phyloP scores from a whole-genome alignment of 2,329 filamentous ascomycete genomes.

The Raffaelea ambrosiae region DNA sequence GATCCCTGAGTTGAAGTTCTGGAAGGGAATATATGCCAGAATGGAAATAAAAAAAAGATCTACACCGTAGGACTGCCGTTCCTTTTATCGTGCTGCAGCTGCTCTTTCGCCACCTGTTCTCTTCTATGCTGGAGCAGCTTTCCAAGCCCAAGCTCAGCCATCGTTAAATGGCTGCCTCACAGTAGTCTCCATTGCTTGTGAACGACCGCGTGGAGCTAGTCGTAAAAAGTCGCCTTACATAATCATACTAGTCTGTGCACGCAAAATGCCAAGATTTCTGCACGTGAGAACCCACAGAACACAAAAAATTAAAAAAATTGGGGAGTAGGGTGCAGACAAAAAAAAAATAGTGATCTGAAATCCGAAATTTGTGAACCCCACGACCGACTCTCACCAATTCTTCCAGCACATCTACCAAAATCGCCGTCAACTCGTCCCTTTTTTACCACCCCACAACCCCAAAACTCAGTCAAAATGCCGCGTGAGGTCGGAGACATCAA shows the following conservation, averaged over 20 bases:
- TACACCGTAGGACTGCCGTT: too few relatives aligned
- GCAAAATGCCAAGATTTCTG: neutral
- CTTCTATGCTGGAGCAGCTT: neutral
- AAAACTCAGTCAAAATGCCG: slow-evolving; percentile 72
- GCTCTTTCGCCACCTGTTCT: neutral
- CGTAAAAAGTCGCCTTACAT: slow-evolving; percentile 3
- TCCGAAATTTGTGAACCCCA: slow-evolving; percentile 2
- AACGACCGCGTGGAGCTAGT: too few relatives aligned
- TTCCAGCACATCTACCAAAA: slow-evolving; percentile 4
- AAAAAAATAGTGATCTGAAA: slow-evolving; percentile 1
- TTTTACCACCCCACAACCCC: slow-evolving; percentile 14
- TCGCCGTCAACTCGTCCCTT: slow-evolving; percentile 9
- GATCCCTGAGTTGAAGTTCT: too few relatives aligned
- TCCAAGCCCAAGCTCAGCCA: too few relatives aligned
- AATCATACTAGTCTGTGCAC: slow-evolving; percentile 3
- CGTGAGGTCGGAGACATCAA: slow-evolving; percentile 98
- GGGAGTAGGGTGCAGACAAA: neutral
- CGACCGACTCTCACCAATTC: too few relatives aligned
- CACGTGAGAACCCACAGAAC: slow-evolving; percentile 14
- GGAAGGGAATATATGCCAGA: too few relatives aligned
- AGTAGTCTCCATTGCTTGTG: too few relatives aligned
- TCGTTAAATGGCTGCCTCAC: too few relatives aligned
- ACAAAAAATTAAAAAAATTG: slow-evolving; percentile 11
- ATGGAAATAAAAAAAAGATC: too few relatives aligned
- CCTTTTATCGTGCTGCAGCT: too few relatives aligned